phyloP scores from a whole-genome alignment of 495 filamentous ascomycete genomes.

The Coniosporium apollinis region DNA sequence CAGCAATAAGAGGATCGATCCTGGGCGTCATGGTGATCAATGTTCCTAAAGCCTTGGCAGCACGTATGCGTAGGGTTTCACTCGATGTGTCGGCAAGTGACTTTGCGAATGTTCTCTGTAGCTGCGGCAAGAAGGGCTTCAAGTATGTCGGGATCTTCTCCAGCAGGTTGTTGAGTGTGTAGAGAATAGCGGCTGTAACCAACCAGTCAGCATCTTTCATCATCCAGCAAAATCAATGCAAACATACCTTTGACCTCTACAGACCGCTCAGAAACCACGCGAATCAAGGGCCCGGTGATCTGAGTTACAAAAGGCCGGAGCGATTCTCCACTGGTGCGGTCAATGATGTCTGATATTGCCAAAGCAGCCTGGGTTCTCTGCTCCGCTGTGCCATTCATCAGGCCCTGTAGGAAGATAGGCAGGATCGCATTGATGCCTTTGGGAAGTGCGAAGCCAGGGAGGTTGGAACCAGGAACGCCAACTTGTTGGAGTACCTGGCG shows the following conservation, averaged over 20 bases:
- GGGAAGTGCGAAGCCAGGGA: slow-evolving; percentile 80
- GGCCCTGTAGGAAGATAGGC: slow-evolving; percentile 91
- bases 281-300: slow-evolving; percentile 91
- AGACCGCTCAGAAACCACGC: slow-evolving; percentile 89
- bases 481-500: slow-evolving; percentile 71
- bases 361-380: slow-evolving; percentile 84
- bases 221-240: no score
- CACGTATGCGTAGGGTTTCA: slow-evolving; percentile 68
- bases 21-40: slow-evolving; percentile 91
- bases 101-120: slow-evolving; percentile 93
- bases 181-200: slow-evolving; percentile 61
- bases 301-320: slow-evolving; percentile 90
- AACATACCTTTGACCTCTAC: slow-evolving; percentile 67
- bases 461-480: slow-evolving; percentile 66
- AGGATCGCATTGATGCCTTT: slow-evolving; percentile 96
- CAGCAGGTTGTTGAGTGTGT: slow-evolving; percentile 84
- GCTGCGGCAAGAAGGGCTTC: slow-evolving; percentile 91
- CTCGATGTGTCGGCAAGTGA: slow-evolving; percentile 85
- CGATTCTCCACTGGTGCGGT: slow-evolving; percentile 67
- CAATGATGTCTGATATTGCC: slow-evolving; percentile 88
- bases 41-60: slow-evolving; percentile 91
- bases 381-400: slow-evolving; percentile 87
- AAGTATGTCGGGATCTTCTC: slow-evolving; percentile 93
- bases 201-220: no score
- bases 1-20: slow-evolving; percentile 79